These are phyloP conservation scores for Populus hybrid DNA, from an alignment of 441 rosid genomes.

Conservation along the genomic window DNA sequence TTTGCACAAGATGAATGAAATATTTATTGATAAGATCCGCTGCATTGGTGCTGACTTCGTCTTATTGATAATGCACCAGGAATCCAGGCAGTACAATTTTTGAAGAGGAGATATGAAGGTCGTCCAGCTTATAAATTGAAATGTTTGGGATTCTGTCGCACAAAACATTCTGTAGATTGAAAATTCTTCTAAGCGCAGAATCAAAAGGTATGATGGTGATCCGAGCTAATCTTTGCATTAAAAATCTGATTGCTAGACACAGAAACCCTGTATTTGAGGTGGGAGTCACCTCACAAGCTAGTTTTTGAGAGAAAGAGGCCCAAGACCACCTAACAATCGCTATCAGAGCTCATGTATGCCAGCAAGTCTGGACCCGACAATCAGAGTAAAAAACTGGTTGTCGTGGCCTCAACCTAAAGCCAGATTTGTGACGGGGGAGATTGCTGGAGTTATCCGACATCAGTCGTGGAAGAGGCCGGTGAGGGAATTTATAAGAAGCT, in stretches of 20 bases:
- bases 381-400: too few relatives aligned
- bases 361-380: too few relatives aligned
- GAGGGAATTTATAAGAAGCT: too few relatives aligned
- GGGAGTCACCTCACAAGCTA: too few relatives aligned
- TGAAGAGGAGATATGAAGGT: background rate
- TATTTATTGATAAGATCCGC: background rate
- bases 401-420: too few relatives aligned
- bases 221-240: background rate
- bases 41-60: background rate
- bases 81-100: background rate
- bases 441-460: too few relatives aligned
- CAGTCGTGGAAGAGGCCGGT: too few relatives aligned
- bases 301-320: too few relatives aligned
- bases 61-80: background rate
- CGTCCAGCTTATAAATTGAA: background rate
- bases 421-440: too few relatives aligned
- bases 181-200: background rate
- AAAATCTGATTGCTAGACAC: background rate
- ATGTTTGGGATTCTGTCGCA: background rate
- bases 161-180: background rate
- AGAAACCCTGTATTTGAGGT: constrained; percentile 1
- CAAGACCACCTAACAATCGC: too few relatives aligned
- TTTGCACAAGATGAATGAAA: background rate
- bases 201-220: background rate
- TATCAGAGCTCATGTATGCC: too few relatives aligned